phyloP scores from a whole-genome alignment of 345 rosid species.

The Pelargonium nanum region DNA sequence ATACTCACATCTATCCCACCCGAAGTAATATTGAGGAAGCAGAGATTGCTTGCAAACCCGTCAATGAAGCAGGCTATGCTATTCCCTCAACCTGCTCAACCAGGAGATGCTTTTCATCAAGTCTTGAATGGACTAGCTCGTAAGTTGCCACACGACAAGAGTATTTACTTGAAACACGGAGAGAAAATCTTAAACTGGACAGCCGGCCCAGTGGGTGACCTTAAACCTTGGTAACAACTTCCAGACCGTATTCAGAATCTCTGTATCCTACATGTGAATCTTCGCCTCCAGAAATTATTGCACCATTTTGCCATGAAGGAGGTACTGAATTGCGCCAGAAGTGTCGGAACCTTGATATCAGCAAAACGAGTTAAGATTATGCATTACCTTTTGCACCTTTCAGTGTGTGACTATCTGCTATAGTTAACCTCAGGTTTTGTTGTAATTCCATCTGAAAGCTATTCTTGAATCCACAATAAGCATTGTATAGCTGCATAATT shows the following conservation, averaged over 20 bases:
- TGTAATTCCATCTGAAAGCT: background rate
- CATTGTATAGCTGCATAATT: background rate
- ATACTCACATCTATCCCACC: constrained; percentile 87
- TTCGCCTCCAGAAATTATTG: no score
- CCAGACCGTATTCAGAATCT: background rate
- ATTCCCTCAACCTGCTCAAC: constrained; percentile 88
- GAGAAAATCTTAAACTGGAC: constrained; percentile 84
- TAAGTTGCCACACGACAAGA: constrained; percentile 63
- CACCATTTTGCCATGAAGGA: no score
- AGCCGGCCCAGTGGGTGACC: constrained; percentile 79
- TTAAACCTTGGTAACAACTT: constrained; percentile 82
- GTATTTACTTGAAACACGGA: constrained; percentile 47
- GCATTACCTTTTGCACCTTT: background rate
- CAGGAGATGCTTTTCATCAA: constrained; percentile 96
- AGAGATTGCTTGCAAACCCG: constrained; percentile 91
- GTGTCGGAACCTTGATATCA: no score
- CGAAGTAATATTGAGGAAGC: constrained; percentile 75
- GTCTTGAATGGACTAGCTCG: constrained; percentile 93
- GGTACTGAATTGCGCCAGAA: no score
- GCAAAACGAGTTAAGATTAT: background rate
- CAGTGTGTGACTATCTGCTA: background rate
- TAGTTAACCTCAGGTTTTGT: background rate
- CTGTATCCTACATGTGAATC: background rate
- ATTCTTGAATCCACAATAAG: no score
- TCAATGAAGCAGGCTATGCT: constrained; percentile 97